phyloP scores from a whole-genome alignment of 768 basidiomycete genomes.

The Agaricus subrufescens region DNA sequence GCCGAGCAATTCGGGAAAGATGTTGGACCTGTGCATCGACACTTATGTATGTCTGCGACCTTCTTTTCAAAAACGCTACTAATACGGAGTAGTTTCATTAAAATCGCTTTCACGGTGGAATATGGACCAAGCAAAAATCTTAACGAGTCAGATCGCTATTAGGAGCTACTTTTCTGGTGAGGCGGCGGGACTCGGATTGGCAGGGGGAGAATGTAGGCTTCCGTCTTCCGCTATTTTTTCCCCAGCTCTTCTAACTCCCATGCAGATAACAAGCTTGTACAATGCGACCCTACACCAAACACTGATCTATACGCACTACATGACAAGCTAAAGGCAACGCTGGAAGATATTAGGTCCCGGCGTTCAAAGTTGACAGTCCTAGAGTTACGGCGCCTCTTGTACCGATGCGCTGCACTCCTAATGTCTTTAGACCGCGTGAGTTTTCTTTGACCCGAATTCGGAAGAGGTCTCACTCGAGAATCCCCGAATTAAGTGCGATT shows the following conservation, averaged over 20 bases:
- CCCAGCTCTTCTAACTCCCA: slow-evolving; percentile 36
- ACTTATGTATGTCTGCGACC: slow-evolving; percentile 51
- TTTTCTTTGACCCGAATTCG: not conserved
- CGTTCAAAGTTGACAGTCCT: slow-evolving; percentile 70
- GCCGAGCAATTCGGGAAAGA: slow-evolving; percentile 84
- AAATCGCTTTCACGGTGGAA: slow-evolving; percentile 56
- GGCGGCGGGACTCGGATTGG: slow-evolving; percentile 72
- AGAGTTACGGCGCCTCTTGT: slow-evolving; percentile 80
- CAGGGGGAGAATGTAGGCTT: slow-evolving; percentile 47
- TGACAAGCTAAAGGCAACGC: slow-evolving; percentile 58
- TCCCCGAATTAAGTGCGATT: slow-evolving; percentile 56
- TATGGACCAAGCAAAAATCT: slow-evolving; percentile 74
- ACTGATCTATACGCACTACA: slow-evolving; percentile 65
- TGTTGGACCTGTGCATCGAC: slow-evolving; percentile 72
- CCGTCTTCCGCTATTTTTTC: not conserved
- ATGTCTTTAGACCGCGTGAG: slow-evolving; percentile 63
- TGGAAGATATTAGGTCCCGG: slow-evolving; percentile 67
- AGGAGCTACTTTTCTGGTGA: slow-evolving; percentile 92
- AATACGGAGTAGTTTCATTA: slow-evolving; percentile 41
- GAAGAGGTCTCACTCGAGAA: not conserved
- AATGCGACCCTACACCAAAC: slow-evolving; percentile 41
- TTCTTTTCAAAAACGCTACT: not conserved
- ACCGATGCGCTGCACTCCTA: slow-evolving; percentile 80
- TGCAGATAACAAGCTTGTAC: slow-evolving; percentile 47
- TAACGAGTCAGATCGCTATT: slow-evolving; percentile 83